These are phyloP conservation scores for Russula griseocarnosa DNA, from an alignment of 768 basidiomycete species.

Conservation along the genomic window DNA sequence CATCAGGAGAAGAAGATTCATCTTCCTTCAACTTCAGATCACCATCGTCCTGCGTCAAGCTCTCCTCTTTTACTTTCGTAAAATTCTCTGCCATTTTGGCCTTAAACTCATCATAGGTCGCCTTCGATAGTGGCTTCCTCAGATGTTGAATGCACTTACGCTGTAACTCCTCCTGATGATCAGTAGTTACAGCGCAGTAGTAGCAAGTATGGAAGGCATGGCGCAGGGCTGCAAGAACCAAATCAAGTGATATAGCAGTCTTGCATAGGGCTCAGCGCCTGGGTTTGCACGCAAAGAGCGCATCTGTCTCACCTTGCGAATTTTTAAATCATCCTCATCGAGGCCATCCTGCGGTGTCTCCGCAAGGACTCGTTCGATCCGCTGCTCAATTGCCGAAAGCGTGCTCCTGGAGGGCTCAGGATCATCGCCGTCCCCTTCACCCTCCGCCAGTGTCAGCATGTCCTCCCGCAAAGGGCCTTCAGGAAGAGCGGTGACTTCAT, in stretches of 20 bases:
- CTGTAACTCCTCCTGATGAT: constrained; percentile 93
- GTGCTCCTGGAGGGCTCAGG: constrained; percentile 59
- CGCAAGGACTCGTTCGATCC: constrained; percentile 70
- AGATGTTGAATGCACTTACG: constrained; percentile 92
- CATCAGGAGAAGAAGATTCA: constrained; percentile 29
- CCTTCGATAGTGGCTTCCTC: constrained; percentile 67
- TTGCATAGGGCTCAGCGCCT: constrained; percentile 35
- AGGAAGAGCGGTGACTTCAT: constrained; percentile 25
- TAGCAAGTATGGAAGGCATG: constrained; percentile 93
- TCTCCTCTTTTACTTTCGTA: constrained; percentile 44
- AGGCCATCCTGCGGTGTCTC: constrained; percentile 61
- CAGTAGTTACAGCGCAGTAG: constrained; percentile 90
- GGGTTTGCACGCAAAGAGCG: constrained; percentile 19
- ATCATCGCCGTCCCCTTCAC: constrained; percentile 41
- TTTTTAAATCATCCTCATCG: constrained; percentile 63
- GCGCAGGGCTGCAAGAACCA: constrained; percentile 91
- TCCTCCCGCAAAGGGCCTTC: constrained; percentile 29
- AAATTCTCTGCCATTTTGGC: constrained; percentile 46
- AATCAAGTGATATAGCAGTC: constrained; percentile 81
- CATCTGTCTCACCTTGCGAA: constrained; percentile 58
- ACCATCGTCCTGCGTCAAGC: constrained; percentile 41
- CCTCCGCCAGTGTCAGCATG: constrained; percentile 27
- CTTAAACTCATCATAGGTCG: constrained; percentile 56
- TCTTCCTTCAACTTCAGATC: constrained; percentile 35
- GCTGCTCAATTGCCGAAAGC: constrained; percentile 76